Evolutionary conservation across 2,329 filamentous ascomycete genomes (phyloP), one percentile per base, ranked within the genome.

Genomic region (Talaromyces sp.): DNA sequence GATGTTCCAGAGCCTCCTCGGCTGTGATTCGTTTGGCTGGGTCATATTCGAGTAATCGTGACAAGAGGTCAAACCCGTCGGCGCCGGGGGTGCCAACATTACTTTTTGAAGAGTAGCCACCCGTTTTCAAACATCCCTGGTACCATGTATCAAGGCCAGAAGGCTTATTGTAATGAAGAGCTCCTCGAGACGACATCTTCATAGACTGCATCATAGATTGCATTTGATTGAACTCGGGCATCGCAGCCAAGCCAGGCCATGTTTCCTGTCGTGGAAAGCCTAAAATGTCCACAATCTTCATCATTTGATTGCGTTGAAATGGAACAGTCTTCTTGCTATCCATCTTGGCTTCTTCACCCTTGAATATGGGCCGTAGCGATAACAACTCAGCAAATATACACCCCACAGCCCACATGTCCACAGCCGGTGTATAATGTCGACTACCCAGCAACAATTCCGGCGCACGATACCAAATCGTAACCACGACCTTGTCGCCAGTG

Each of bases 321-420:
- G 95, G 95, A 0, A 98, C 93, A 0, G 91, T 95, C 80, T 98
- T 98, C 79, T 99, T 99, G 71, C 87, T 91, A 77, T 99, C 95
- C 90, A 98, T 97, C 80, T 99, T 99, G 16, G 95, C 95, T 78
- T 99, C 95, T 74, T 99, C 95, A 0, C 95, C 95, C 75, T 99
- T 99, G 78, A 99, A 99, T 63, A 99, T 98, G 0, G 95, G 95
- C 0, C 94, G 86, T 3, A 99, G 81, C 1, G 91, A 93, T 0
- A 99, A 81, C 2, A 99, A 83, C 76, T 99, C 95, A 2, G 95
- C 95, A 73, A 99, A 98, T 72, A 99, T 99, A 77, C 95, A 99
- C 0, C 95, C 95, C 0, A 99, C 88, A 2, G 95, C 95, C 95
- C 95, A 99, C 77, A 98, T 88, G 76, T 99, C 95, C 69, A 99